Evolutionary conservation across 805 yeast species (phyloP).

Genomic region (Saccharomycopsis olivae): DNA sequence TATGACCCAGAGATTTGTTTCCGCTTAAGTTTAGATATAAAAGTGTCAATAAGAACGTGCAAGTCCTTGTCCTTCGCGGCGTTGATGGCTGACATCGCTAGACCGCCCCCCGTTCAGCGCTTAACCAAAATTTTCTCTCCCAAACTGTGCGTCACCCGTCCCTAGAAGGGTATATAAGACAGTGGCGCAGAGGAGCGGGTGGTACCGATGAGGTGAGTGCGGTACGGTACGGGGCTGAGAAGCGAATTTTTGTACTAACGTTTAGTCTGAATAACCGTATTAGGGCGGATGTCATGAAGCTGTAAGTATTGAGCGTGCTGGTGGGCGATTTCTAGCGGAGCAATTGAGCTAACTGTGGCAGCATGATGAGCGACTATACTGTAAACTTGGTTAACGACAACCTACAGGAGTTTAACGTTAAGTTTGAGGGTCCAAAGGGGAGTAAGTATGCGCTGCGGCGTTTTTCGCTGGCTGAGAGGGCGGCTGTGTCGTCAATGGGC

Average conservation of each 20-base stretch:
- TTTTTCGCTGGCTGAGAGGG: background rate
- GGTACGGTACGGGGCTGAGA: too few relatives aligned
- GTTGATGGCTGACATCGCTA: slow-evolving; percentile 11
- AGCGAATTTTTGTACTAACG: too few relatives aligned
- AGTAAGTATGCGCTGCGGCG: slow-evolving; percentile 25
- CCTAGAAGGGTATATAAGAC: too few relatives aligned
- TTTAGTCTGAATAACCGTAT: slow-evolving; percentile 72
- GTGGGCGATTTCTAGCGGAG: background rate
- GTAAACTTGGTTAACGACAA: slow-evolving; percentile 74
- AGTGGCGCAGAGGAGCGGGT: too few relatives aligned
- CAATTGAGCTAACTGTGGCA: slow-evolving; percentile 16
- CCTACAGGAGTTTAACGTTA: slow-evolving; percentile 78
- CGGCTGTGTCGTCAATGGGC: too few relatives aligned
- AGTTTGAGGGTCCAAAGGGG: slow-evolving; percentile 76
- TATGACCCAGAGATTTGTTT: slow-evolving; percentile 77
- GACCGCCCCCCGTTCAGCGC: too few relatives aligned
- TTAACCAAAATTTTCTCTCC: too few relatives aligned
- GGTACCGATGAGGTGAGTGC: too few relatives aligned
- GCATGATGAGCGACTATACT: slow-evolving; percentile 84
- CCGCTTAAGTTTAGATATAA: slow-evolving; percentile 57
- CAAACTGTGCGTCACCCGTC: too few relatives aligned
- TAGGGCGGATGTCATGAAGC: slow-evolving; percentile 92
- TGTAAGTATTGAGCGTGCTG: slow-evolving; percentile 43
- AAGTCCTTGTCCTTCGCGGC: slow-evolving; percentile 24
- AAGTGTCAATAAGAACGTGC: slow-evolving; percentile 32